Evolutionary conservation across 2,329 filamentous ascomycete genomes (phyloP).

Genomic region (Aureobasidium sp.): DNA sequence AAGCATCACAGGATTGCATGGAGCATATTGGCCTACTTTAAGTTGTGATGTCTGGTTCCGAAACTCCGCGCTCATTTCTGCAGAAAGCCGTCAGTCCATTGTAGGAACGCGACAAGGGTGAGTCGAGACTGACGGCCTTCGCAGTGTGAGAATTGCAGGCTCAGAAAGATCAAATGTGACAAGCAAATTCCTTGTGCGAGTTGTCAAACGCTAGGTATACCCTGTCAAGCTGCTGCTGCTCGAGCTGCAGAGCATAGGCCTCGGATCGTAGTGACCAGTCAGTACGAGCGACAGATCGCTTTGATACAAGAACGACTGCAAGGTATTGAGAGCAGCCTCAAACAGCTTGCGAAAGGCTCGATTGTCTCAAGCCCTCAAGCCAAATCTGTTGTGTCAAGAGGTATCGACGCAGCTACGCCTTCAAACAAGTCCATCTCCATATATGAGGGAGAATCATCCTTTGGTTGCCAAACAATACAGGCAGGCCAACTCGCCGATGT

Average conservation of each 20-base stretch:
- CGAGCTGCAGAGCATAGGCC: neutral
- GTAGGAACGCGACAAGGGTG: neutral
- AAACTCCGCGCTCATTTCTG: neutral
- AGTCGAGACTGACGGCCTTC: conserved; percentile 2
- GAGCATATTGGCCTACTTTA: neutral
- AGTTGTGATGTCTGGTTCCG: neutral
- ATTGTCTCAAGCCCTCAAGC: neutral
- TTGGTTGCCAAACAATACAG: conserved; percentile 9
- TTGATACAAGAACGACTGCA: conserved; percentile 14
- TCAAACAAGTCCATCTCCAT: neutral
- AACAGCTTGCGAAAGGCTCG: neutral
- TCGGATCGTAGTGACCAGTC: neutral
- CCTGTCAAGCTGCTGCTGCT: conserved; percentile 8
- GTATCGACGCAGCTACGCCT: neutral
- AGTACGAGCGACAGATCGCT: conserved; percentile 15
- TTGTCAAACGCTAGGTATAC: conserved; percentile 15
- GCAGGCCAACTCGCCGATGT: conserved; percentile 16
- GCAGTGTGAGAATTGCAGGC: conserved; percentile 18
- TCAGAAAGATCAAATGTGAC: conserved; percentile 18
- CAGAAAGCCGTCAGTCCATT: conserved; percentile 11
- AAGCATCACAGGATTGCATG: neutral
- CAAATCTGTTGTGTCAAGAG: no score
- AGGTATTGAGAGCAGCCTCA: conserved; percentile 14
- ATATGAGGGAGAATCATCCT: conserved; percentile 16
- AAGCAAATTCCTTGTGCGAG: conserved; percentile 16